Conservation (phyloP, 371 early-diverging fungal genomes). For the Nematocida sp. region DNA sequence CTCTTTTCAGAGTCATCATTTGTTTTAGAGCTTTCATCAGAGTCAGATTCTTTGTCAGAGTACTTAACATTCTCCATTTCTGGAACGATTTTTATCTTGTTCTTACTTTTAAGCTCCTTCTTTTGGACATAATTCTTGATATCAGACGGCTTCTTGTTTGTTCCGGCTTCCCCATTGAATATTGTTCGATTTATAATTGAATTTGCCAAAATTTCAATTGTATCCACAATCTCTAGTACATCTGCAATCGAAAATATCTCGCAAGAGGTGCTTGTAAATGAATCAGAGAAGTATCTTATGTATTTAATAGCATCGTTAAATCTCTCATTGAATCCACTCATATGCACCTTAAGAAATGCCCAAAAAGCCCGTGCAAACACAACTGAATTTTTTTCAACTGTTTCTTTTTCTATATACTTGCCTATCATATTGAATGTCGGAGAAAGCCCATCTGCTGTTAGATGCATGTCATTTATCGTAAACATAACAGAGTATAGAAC, state of each 20-base stretch:
- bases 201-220: conserved; percentile 31
- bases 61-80: conserved; percentile 46
- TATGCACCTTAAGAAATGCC: conserved; percentile 24
- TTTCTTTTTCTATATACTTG: conserved; percentile 4
- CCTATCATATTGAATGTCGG: neutral
- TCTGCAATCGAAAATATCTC: conserved; percentile 20
- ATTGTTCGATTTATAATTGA: conserved; percentile 31
- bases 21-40: neutral
- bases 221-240: conserved; percentile 32
- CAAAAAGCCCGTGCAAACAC: conserved; percentile 33
- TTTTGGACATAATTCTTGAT: conserved; percentile 24
- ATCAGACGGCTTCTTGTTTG: neutral
- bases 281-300: conserved; percentile 37
- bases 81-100: conserved; percentile 34
- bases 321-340: conserved; percentile 34
- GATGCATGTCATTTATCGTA: conserved; percentile 25
- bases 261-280: conserved; percentile 34
- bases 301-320: conserved; percentile 23
- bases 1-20: neutral
- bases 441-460: neutral
- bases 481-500: conserved; percentile 29
- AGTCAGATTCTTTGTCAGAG: neutral
- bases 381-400: conserved; percentile 32
- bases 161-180: neutral
- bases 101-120: neutral